Percentiles rank a stretch among this genome's conserved stretches.
These are phyloP conservation scores for Chalara sp. DNA, from an alignment of 2,329 filamentous ascomycete species.

Conservation along the genomic window DNA sequence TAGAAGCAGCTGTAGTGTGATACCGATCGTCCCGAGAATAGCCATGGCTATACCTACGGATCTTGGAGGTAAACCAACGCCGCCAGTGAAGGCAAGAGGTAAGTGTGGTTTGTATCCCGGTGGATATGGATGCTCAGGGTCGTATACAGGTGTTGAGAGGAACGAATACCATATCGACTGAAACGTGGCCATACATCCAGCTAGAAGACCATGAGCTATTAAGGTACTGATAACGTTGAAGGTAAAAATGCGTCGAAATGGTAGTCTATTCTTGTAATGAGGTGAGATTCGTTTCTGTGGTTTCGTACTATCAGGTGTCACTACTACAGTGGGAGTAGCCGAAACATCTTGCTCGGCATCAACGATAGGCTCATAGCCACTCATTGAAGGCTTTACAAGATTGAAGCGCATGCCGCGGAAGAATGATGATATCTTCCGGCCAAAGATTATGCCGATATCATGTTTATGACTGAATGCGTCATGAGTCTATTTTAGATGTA, in stretches of 20 bases:
- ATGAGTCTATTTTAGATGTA: constrained; percentile 28
- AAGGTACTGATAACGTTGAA: constrained; percentile 36
- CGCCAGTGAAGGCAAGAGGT: constrained; percentile 51
- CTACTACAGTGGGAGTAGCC: constrained; percentile 3
- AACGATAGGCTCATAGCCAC: neutral
- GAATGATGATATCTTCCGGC: constrained; percentile 13
- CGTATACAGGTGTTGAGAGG: constrained; percentile 49
- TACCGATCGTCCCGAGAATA: constrained; percentile 69
- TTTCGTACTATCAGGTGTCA: constrained; percentile 10
- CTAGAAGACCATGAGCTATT: constrained; percentile 48
- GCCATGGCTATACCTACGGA: constrained; percentile 74
- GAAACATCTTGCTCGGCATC: neutral
- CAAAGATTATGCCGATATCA: constrained; percentile 22
- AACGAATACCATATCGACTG: constrained; percentile 57
- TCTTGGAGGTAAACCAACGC: constrained; percentile 64
- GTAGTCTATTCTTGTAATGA: constrained; percentile 30
- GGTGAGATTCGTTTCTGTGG: constrained; percentile 18
- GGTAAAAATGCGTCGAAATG: constrained; percentile 37
- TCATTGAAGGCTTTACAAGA: no score
- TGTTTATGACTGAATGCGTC: constrained; percentile 25
- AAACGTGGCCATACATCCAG: constrained; percentile 55
- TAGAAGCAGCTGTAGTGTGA: constrained; percentile 62
- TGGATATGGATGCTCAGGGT: constrained; percentile 18
- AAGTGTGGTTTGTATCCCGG: constrained; percentile 41
- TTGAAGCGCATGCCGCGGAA: constrained; percentile 3